Base-by-base conservation (phyloP, 2,329 filamentous ascomycete species). In the Colletotrichum lupini region DNA sequence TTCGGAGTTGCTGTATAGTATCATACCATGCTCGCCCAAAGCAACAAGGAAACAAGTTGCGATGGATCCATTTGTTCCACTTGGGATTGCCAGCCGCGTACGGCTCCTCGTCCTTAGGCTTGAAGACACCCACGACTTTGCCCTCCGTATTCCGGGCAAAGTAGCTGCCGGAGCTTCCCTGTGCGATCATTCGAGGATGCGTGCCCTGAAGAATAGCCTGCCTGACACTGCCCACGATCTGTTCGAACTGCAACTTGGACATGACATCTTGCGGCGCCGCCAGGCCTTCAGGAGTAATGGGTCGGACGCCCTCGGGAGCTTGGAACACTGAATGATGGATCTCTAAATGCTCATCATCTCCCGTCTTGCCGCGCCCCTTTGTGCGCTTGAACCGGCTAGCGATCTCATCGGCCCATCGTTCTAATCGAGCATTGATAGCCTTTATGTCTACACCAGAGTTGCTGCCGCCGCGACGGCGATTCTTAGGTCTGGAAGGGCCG, bases 1-100 rank as follows among this genome's bases (percentile, higher is more conserved):
- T 30, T 9, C 4, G 35, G 52, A 30, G 19, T 4, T 16, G 42
- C 5, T 16, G 76, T n/a, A 32, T n/a, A 67, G 5, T 42, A 81
- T 16, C 87, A 66, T 82, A 91, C 89, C 95, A 98, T 58, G 96
- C 95, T 79, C 97, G 89, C 22, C 97, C 97, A 79, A 99, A 99
- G 83, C 94, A 98, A 85, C 97, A 99, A 9, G 97, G 97, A 78
- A 99, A 98, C 76, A 99, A 82, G 81, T 99, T 99, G 76, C 97
- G 90, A 82, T 99, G 97, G 85, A 99, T 95, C 97, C 97, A 99
- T 84, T 99, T 99, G 78, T 97, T 98, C 96, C 96, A 98, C 82
- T 99, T 99, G 6, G 97, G 97, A 80, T 99, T 99, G 77, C 95
- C 93, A 37, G 94, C 97, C 1, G 97, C 97, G 80, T 98, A 99